Conservation (phyloP, 805 yeast genomes). For the Teunomyces atbi region DNA sequence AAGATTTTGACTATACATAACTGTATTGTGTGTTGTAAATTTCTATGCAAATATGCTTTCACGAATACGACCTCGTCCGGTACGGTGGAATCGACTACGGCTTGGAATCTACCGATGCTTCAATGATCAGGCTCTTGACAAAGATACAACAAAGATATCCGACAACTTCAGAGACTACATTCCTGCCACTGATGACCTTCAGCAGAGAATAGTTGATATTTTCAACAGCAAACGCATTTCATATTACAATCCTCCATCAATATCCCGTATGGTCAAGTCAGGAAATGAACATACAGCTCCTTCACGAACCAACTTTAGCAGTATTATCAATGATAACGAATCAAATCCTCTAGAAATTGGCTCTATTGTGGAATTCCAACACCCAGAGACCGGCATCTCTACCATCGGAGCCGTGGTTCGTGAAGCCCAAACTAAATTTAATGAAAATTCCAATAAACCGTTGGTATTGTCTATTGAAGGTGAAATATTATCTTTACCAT, state of each 20-base stretch:
- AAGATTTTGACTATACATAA: no score
- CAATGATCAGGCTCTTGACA: background rate
- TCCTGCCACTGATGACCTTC: background rate
- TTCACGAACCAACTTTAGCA: conserved; percentile 10
- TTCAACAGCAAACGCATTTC: background rate
- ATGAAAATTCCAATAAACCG: conserved; percentile 29
- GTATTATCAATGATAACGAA: conserved; percentile 15
- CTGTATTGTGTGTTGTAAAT: no score
- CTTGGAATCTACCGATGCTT: background rate
- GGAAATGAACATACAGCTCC: background rate
- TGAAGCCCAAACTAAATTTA: conserved; percentile 30
- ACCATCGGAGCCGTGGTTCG: conserved; percentile 38
- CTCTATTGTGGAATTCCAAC: conserved; percentile 37
- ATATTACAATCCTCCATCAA: background rate
- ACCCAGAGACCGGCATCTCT: conserved; percentile 13
- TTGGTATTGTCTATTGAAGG: conserved; percentile 34
- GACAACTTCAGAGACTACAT: background rate
- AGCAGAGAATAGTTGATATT: background rate
- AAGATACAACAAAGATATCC: background rate
- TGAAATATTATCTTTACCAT: conserved; percentile 22
- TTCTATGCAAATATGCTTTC: background rate
- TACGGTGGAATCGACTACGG: background rate
- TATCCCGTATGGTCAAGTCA: background rate
- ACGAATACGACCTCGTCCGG: background rate
- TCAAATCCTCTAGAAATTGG: conserved; percentile 27